Base-by-base conservation (phyloP, 1,139 yeast genomes). In the Diutina ranongensis region DNA sequence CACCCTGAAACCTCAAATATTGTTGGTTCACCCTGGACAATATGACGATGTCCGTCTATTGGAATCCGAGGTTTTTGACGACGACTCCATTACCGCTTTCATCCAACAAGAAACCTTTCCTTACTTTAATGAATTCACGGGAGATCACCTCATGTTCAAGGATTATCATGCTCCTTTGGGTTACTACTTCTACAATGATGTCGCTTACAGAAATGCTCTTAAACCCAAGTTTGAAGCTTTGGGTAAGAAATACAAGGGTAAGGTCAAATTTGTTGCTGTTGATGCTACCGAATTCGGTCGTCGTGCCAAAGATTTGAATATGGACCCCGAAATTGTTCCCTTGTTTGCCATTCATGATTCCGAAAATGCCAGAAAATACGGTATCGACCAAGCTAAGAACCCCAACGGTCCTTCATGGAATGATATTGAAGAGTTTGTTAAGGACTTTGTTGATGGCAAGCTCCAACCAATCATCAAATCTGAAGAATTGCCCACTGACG, bases 271-370 rank as follows among this genome's bases (percentile, higher is more conserved):
- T 63, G 97, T 85, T 54, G 89, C 88, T 61, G 74, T 92, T 58
- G 94, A 92, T 60, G 94, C 96, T 49, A 61, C 70, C 49, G 69
- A 71, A 59, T 94, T 68, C 60, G 97, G 97, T 54, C 79, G 78
- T 67, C 97, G 92, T 60, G 97, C 97, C 49, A 84, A 77, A 58
- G 78, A 81, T 63, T 76, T 92, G 63, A 88, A 84, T 73, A 79
- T 92, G 78, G 74, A 83, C 65, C 71, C 73, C 20, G 83, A 83
- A 62, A 72, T 81, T 57, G 83, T 86, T 76, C 98, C 98, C 59
- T 78, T 94, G 49, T 83, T 94, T 61, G 95, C 82, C 46, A 83
- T 92, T 55, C 97, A 89, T 65, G 85, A 87, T 60, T 60, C 77
- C 52, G 64, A 59, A 27, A 61, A 67, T 45, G 84, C 86, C 71